Evolutionary conservation across 805 yeast genomes (phyloP), one percentile per base, ranked within the genome.

Genomic region (Candida stauntonica): DNA sequence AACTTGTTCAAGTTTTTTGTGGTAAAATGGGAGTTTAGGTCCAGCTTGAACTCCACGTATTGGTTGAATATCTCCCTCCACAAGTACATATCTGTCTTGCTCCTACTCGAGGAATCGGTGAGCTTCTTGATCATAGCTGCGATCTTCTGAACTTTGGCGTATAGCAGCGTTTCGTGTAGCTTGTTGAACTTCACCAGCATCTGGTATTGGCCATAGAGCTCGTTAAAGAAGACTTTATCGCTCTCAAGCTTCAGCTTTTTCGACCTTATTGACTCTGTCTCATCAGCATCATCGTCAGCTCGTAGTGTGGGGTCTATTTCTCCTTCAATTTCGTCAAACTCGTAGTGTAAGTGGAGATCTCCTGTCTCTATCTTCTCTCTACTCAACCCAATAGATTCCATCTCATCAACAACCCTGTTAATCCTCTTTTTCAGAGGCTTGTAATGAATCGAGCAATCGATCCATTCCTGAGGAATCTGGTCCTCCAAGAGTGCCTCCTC

Each of bases 31-130:
- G 68, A 65, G 34, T 69, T 72, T 59, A 79, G 75, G 46, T 76
- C 82, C 23, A 83, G 73, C 46, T 81, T 83, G 17, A 76, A 70
- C 45, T 82, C 89, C 18, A 81, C 67, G 48, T 81, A 83, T 16
- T 72, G 57, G 49, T 70, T 73, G 60, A 83, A 82, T 8, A 83
- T 67, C 50, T 79, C 77, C 41, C 91, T 63, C 91, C 91, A 84
- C 7, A 67, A 65, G 50, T 78, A 79, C 59, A 82, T 61, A 52
- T 83, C 91, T 1, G 69, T 61, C 27, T 63, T 66, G 38, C 65
- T 68, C 31, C 56, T 56, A 26, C 61, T 60, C 2, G 30, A 17
- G 3, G 40, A 26, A 13, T 37, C 36, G 2, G 53, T 48, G n/a
- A 48, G 28, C 18, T 21, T 35, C 23, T 39, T 37, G 2, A 50